Evolutionary conservation across 2,329 filamentous ascomycete species (phyloP), one percentile per base, ranked within the genome.

Genomic region (Claviceps maximensis): DNA sequence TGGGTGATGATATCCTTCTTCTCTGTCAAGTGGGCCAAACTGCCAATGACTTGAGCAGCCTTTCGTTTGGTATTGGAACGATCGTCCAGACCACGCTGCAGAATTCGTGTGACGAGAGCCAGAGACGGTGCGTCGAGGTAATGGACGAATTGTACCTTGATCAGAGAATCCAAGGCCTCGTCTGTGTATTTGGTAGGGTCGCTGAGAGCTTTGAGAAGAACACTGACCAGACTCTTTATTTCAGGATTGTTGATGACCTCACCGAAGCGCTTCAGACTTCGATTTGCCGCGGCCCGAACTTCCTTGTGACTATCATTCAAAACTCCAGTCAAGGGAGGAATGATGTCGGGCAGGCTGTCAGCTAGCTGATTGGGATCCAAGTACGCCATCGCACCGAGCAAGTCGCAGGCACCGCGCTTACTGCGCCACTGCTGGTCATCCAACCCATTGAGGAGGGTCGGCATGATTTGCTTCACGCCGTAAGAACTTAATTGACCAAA

Each of bases 241-340:
- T 98, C 93, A 4, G 93, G 93, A 67, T 98, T 98, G 68, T 79
- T 94, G 67, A 98, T 98, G 59, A 98, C 94, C 68, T 98, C 94
- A 59, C 94, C 93, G 66, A 98, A 98, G 53, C 93, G 86, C 72
- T 98, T 95, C 71, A 98, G 76, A 71, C 89, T 95, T 70, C 91
- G 84, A 69, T 98, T 98, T 8, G 93, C 93, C 23, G 89, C 90
- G 46, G 82, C 75, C 56, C 93, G 82, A 33, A 98, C 93, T 71
- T 98, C 93, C 69, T 98, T 98, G 72, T 98, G 93, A 62, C 88
- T 96, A 72, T 98, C 93, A 60, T 95, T 98, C 54, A 98, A 74
- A 3, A 97, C 93, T 47, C 86, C 83, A 1, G 94, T 97, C 54
- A 98, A 76, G 17, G 94, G 91, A 27, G 94, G 93, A 59, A 98